Evolutionary conservation across 2,329 filamentous ascomycete genomes (phyloP).

Genomic region (Phaeosphaeriaceae sp.): DNA sequence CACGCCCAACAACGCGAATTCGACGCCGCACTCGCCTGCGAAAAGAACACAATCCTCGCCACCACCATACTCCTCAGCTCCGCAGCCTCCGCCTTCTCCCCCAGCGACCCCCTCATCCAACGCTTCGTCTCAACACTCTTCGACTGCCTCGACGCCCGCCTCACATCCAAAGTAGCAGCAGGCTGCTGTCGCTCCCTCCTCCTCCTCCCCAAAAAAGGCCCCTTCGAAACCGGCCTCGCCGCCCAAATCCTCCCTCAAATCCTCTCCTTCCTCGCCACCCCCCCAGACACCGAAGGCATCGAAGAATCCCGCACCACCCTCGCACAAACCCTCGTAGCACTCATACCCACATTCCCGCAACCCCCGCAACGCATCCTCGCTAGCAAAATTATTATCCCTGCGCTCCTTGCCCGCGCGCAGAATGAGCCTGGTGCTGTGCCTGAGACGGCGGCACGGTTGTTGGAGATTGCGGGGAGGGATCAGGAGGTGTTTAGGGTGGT

Average conservation of each 20-base stretch:
- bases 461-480: constrained; percentile 81
- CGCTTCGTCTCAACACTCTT: constrained; percentile 80
- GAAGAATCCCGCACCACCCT: constrained; percentile 75
- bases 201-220: constrained; percentile 62
- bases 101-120: constrained; percentile 75
- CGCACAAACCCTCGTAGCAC: constrained; percentile 76
- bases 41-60: constrained; percentile 90
- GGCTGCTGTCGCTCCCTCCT: constrained; percentile 88
- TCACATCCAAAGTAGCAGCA: constrained; percentile 87
- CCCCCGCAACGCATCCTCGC: constrained; percentile 56
- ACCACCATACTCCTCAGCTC: constrained; percentile 88
- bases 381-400: constrained; percentile 78
- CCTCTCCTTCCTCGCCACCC: constrained; percentile 73
- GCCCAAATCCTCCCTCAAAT: constrained; percentile 77
- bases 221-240: constrained; percentile 65
- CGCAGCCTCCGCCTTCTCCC: constrained; percentile 73
- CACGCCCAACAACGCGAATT: constrained; percentile 77
- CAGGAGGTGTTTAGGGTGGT: constrained; percentile 75
- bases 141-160: constrained; percentile 80
- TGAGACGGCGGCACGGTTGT: constrained; percentile 76
- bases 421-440: constrained; percentile 62
- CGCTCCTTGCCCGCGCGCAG: constrained; percentile 74
- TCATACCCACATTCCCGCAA: constrained; percentile 58
- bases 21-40: constrained; percentile 80
- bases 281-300: constrained; percentile 73